phyloP scores from a whole-genome alignment of 257 asterid species.

The Solanum chiquidenum region DNA sequence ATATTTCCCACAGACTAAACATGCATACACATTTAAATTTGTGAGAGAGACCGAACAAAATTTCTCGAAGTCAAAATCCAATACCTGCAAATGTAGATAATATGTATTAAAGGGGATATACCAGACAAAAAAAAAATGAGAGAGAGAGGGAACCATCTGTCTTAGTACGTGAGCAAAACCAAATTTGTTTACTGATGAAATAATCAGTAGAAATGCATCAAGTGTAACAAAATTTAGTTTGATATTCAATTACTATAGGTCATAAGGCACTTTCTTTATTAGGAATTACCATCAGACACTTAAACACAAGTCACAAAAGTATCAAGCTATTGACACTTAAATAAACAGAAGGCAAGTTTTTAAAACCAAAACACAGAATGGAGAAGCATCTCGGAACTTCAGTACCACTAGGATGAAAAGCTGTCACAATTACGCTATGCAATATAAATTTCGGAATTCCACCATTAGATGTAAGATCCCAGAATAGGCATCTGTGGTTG shows the following conservation, averaged over 20 bases:
- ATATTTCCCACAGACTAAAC: constrained; percentile 95
- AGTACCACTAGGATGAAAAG: background rate
- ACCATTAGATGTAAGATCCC: background rate
- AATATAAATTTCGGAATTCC: background rate
- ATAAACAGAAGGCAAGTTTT: background rate
- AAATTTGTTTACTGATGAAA: background rate
- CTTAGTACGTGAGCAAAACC: background rate
- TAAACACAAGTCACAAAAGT: background rate
- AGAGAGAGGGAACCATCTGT: background rate
- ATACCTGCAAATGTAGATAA: constrained; percentile 47
- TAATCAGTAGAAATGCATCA: background rate
- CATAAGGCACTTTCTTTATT: background rate
- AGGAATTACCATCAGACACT: background rate
- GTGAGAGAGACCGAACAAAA: constrained; percentile 94
- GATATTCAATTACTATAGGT: background rate
- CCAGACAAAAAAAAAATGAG: background rate
- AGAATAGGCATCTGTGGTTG: background rate
- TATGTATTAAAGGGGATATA: background rate
- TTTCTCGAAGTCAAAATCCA: constrained; percentile 95
- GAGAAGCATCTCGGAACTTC: background rate
- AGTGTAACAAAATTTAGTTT: background rate
- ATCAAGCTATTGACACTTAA: background rate
- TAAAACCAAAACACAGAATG: background rate
- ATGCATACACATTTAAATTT: constrained; percentile 85
- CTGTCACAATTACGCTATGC: background rate